Base-by-base conservation (phyloP, 225 moss, liverwort and hornwort species). In the Takakia lepidozioides region DNA sequence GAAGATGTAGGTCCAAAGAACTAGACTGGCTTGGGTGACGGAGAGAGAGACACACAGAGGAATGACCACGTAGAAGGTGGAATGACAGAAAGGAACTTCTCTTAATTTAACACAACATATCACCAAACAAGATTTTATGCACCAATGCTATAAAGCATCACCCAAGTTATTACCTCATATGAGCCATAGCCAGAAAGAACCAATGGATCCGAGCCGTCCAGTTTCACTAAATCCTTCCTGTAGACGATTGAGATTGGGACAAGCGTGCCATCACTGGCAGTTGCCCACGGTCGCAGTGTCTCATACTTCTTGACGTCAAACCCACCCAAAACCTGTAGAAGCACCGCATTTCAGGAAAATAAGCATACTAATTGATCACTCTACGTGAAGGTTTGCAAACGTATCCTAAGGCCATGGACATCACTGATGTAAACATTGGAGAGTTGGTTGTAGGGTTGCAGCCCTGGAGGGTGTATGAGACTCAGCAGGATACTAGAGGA, bases 131-230 rank as follows among this genome's bases (percentile, higher is more conserved):
- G n/a, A n/a, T n/a, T n/a, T n/a, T n/a, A n/a, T n/a, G n/a, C n/a
- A n/a, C n/a, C n/a, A n/a, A n/a, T n/a, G n/a, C n/a, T n/a, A n/a
- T n/a, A n/a, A n/a, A n/a, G n/a, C n/a, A n/a, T n/a, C n/a, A n/a
- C n/a, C n/a, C n/a, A n/a, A n/a, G n/a, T n/a, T 24, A 35, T 35
- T 83, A 93, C 88, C 86, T 93, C 93, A 50, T 93, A 93, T 24
- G 93, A 86, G 29, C 93, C 93, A 59, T 93, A 93, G 39, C 93
- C 93, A 63, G 84, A 79, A 18, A 93, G 71, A 62, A 93, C 59
- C 51, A 93, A 56, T 3, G 89, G 84, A 58, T 89, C 89, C 39
- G 84, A 81, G 50, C 89, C 93, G 58, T 93, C 85, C 64, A 93
- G 59, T 67, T 73, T 82, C 48, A 81, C 89, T 36, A 89, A 58